Evolutionary conservation across 2,329 filamentous ascomycete genomes (phyloP).

Genomic region (Pestalotiopsis sp.): DNA sequence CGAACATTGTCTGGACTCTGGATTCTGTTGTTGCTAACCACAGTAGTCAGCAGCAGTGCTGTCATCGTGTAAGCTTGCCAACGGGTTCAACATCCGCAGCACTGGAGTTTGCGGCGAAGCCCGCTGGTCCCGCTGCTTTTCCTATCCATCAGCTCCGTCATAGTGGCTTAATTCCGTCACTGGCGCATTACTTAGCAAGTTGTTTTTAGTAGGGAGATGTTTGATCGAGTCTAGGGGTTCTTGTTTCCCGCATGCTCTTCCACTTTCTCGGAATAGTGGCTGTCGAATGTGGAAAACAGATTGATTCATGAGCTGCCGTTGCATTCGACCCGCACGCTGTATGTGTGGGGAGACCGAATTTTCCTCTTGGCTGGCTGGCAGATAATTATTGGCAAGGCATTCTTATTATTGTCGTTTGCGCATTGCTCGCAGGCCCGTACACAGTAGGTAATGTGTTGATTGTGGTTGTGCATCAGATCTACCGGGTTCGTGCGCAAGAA

Average conservation of each 20-base stretch:
- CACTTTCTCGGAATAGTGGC: background rate
- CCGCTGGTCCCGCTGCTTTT: background rate
- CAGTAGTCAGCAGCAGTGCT: background rate
- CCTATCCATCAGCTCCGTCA: slow-evolving; percentile 4
- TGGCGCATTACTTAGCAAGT: background rate
- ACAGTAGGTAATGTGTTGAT: background rate
- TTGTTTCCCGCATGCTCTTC: background rate
- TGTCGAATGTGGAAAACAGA: background rate
- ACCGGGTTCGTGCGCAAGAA: background rate
- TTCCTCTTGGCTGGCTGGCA: background rate
- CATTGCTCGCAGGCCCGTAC: slow-evolving; percentile 1
- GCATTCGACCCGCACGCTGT: background rate
- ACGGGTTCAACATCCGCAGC: background rate
- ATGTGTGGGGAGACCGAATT: background rate
- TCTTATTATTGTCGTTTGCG: background rate
- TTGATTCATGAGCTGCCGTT: background rate
- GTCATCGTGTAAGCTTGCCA: background rate
- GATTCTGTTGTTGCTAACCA: background rate
- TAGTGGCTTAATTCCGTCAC: background rate
- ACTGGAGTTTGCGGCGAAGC: background rate
- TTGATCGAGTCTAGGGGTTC: background rate
- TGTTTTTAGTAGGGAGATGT: background rate
- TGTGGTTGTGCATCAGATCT: slow-evolving; percentile 1
- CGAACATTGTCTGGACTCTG: background rate
- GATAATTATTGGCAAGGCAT: background rate